Base-by-base conservation (phyloP, 192 early-diverging fungal species). In the Backusella tarrabulga region DNA sequence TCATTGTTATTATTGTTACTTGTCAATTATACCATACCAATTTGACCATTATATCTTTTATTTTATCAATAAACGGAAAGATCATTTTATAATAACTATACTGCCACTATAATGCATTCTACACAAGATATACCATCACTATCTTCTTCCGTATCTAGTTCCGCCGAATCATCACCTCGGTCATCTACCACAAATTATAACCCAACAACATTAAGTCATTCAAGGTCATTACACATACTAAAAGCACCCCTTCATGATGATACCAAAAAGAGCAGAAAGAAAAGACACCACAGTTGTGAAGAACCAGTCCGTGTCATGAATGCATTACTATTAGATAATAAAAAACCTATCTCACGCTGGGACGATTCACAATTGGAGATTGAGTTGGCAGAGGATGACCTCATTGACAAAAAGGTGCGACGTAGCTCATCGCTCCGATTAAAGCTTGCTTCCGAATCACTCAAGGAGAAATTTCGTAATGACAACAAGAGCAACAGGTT, bases 281-380 rank as follows among this genome's bases (percentile, higher is more conserved):
- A 72, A 41, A 34, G 26, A 72, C 71, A 44, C 26, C 29, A 44
- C 15, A 72, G 40, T 41, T 63, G 56, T 29, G 56, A 63, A 63
- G 56, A 63, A 63, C 56, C 56, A 26, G 56, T 63, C 23, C 56
- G 56, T 63, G 12, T 63, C 26, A 63, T 63, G 23, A 63, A 63
- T 63, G 23, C 23, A 12, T 29, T 63, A 11, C 23, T 63, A 63
- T 12, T 63, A 63, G 56, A 63, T 29, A 63, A 63, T 63, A 63
- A 23, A 3, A 63, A 63, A 72, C 71, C 71, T 32, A 40, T 72
- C 26, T 46, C 41, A 19, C 71, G 71, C 7, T 72, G 71, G 71
- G 71, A 72, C 29, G 71, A 72, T 41, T 72, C 71, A 32, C 71
- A 72, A 72, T 72, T 72, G 29, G 71, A 72, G 42, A 72, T 72